Base-by-base conservation (phyloP, 148 eudicot species). In the Drosera capensis region DNA sequence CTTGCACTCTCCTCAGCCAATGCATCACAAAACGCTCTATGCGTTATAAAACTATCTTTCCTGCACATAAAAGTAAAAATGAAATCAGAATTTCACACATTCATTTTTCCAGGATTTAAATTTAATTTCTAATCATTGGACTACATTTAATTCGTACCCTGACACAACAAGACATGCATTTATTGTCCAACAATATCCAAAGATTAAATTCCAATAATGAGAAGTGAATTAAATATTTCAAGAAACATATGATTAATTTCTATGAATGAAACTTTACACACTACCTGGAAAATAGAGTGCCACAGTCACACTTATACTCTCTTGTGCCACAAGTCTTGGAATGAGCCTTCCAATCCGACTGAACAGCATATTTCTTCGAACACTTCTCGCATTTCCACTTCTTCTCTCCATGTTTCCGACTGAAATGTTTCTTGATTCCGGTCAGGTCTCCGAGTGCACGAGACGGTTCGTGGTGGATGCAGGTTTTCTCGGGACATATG, bases 221-320 rank as follows among this genome's bases (percentile, higher is more conserved):
- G n/a, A 23, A 23, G 8, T 13, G 16, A 34, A 4, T 45, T 51
- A 31, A 40, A 51, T 51, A 12, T 14, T 12, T 50, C 36, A 28
- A 25, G 48, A 29, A 16, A 31, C 43, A 34, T 37, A 47, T 44
- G 39, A 12, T 31, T 9, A 30, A 25, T 3, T 2, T 8, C 16
- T 37, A 35, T 39, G 35, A 8, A 30, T 19, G 23, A 2, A 46
- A 12, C 26, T 20, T 16, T 25, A 45, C n/a, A 28, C 5, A 28
- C 11, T 28, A 28, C 31, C 31, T 28, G 31, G 31, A 28, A 28
- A 28, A 28, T 11, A 28, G 31, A 5, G 31, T 28, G 5, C 31
- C 31, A 28, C 31, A 28, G 31, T 28, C 31, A 28, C 31, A 28
- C 11, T 28, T 28, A 28, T 28, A 28, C 31, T 28, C 31, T 28